These are phyloP conservation scores for Metschnikowia shivogae DNA, from an alignment of 805 yeast species.

Conservation along the genomic window DNA sequence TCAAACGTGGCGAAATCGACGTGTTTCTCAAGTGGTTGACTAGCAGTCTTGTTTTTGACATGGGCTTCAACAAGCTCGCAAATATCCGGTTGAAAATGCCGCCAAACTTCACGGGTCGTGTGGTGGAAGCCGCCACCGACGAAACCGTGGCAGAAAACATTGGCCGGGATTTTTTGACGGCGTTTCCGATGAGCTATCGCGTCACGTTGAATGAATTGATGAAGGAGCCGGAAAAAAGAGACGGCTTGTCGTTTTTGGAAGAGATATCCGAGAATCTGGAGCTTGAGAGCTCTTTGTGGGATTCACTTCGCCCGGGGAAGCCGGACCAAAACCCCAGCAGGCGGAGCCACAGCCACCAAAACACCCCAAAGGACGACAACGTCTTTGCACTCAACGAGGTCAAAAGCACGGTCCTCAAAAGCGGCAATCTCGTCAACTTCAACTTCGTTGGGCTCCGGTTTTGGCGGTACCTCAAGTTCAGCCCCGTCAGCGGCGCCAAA, in stretches of 20 bases:
- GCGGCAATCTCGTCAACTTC: conserved; percentile 42
- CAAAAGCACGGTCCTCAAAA: conserved; percentile 30
- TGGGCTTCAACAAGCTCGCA: conserved; percentile 24
- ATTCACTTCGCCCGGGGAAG: conserved; percentile 21
- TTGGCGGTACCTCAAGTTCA: conserved; percentile 57
- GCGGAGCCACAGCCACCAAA: conserved; percentile 4
- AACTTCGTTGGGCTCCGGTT: conserved; percentile 42
- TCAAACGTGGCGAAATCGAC: conserved; percentile 26
- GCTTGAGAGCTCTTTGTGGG: conserved; percentile 24
- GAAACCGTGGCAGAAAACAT: conserved; percentile 17
- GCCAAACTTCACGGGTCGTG: conserved; percentile 6
- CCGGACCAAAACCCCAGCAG: conserved; percentile 9
- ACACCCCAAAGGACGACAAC: conserved; percentile 14
- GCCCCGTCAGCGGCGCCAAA: conserved; percentile 49
- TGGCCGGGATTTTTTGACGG: conserved; percentile 18
- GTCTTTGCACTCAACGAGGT: conserved; percentile 23
- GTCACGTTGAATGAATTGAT: conserved; percentile 35
- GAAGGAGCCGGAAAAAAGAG: conserved; percentile 19
- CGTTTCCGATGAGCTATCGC: conserved; percentile 32
- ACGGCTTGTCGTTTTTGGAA: conserved; percentile 34
- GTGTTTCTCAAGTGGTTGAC: conserved; percentile 38
- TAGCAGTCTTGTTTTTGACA: conserved; percentile 38
- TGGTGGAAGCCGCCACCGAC: conserved; percentile 11
- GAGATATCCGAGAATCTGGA: conserved; percentile 26
- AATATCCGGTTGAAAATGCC: conserved; percentile 14